A percentile compares a stretch with the other conserved stretches of the same genome.
Conservation (phyloP, 2,329 filamentous ascomycete genomes). For the Talaromyces sp. region DNA sequence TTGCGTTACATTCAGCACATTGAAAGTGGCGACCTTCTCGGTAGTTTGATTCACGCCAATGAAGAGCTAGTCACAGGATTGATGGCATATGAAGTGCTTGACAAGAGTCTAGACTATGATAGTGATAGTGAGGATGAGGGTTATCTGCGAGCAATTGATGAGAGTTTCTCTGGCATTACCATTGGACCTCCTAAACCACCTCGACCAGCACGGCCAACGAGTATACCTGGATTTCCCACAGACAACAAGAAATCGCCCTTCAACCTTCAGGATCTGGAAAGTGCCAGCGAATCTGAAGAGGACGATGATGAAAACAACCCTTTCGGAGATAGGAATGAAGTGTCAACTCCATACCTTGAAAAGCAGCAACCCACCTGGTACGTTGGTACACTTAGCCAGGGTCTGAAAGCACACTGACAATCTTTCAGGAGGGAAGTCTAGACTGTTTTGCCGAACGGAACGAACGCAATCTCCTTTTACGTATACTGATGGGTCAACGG, state of each 20-base stretch:
- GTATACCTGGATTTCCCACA: constrained; percentile 39
- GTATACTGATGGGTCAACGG: background rate
- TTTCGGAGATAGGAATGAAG: constrained; percentile 76
- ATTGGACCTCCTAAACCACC: constrained; percentile 38
- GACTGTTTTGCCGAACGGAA: background rate
- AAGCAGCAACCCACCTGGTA: constrained; percentile 35
- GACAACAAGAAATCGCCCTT: constrained; percentile 32
- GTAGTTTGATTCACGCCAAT: constrained; percentile 85
- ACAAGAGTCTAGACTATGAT: constrained; percentile 60
- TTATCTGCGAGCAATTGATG: constrained; percentile 27
- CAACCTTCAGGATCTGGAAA: constrained; percentile 51
- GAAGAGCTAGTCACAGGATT: constrained; percentile 91
- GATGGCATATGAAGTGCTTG: constrained; percentile 91
- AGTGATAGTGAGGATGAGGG: constrained; percentile 61
- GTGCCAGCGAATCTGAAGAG: constrained; percentile 40
- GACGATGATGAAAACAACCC: constrained; percentile 82
- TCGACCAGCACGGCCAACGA: constrained; percentile 58
- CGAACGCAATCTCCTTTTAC: background rate
- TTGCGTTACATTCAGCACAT: constrained; percentile 90
- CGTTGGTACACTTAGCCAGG: constrained; percentile 15
- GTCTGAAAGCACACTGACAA: background rate
- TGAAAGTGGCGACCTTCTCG: constrained; percentile 86
- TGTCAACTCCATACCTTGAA: constrained; percentile 33
- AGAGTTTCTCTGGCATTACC: constrained; percentile 34
- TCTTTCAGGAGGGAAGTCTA: constrained; percentile 14